Evolutionary conservation across 352 stramenopile species (phyloP).

Genomic region (Globisporangium emineosum): DNA sequence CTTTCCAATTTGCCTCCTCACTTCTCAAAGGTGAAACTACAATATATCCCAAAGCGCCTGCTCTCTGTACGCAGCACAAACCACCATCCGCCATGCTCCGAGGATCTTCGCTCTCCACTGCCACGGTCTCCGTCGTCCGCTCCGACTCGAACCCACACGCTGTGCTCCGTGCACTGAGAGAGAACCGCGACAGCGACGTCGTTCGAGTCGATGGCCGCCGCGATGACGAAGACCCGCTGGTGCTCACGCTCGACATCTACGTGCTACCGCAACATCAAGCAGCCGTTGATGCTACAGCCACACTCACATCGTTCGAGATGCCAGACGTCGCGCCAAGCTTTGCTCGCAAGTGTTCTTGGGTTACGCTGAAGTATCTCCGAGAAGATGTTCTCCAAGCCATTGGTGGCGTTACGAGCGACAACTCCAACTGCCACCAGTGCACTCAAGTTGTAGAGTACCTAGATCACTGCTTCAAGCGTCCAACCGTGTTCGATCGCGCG

Average conservation of each 20-base stretch:
- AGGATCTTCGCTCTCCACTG: not conserved
- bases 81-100: no score
- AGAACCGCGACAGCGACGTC: not conserved
- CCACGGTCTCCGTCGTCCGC: not conserved
- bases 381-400: not conserved
- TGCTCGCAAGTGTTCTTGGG: not conserved
- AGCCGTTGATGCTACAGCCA: not conserved
- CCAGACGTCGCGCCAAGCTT: not conserved
- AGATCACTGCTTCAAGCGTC: slow-evolving; percentile 10
- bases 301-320: not conserved
- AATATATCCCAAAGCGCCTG: no score
- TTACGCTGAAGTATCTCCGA: not conserved
- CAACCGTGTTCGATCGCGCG: slow-evolving; percentile 1
- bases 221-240: not conserved
- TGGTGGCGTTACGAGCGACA: not conserved
- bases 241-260: slow-evolving; percentile 8
- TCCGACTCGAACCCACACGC: not conserved
- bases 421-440: not conserved
- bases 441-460: not conserved
- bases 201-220: not conserved
- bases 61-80: no score
- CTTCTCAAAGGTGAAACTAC: no score
- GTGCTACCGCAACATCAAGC: no score
- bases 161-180: not conserved
- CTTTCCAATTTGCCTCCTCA: no score